phyloP scores from a whole-genome alignment of 192 early-diverging fungal species.

The Entrophospora sp. region DNA sequence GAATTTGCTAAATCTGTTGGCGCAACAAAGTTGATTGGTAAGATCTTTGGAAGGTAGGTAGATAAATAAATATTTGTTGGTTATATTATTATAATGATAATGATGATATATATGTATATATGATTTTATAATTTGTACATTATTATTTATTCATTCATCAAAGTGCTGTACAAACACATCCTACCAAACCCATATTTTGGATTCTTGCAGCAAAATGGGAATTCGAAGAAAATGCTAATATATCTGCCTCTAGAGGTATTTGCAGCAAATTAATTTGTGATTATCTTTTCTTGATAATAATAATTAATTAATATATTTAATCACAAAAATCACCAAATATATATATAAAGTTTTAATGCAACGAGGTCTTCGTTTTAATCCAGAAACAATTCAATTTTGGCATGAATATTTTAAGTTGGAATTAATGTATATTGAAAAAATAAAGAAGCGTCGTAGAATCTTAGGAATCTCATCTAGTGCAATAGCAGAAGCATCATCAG shows the following conservation, averaged over 20 bases:
- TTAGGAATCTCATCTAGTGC: conserved; percentile 47
- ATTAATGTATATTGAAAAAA: conserved; percentile 78
- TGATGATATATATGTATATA: neutral
- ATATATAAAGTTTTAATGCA: conserved; percentile 60
- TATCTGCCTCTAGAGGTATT: conserved; percentile 65
- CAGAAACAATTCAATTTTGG: conserved; percentile 67
- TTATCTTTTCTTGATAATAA: neutral
- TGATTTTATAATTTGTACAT: neutral
- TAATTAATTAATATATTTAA: neutral
- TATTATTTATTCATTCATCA: conserved; percentile 1
- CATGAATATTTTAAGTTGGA: conserved; percentile 92
- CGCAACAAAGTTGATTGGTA: conserved; percentile 51
- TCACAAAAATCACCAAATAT: neutral
- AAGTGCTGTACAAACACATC: conserved; percentile 81
- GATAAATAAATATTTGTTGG: too few relatives aligned
- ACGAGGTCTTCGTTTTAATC: conserved; percentile 77
- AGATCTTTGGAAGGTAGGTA: conserved; percentile 68
- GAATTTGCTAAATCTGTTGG: conserved; percentile 60
- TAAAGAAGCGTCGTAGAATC: conserved; percentile 65
- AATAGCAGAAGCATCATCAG: conserved; percentile 26
- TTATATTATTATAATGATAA: too few relatives aligned
- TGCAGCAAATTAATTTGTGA: too few relatives aligned
- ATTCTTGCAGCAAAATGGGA: conserved; percentile 87
- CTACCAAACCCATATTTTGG: conserved; percentile 76
- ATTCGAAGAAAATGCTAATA: conserved; percentile 75